Percentiles rank a stretch among this genome's conserved stretches.
Conservation (phyloP, 2,329 filamentous ascomycete species). For the Fusarium sp. region DNA sequence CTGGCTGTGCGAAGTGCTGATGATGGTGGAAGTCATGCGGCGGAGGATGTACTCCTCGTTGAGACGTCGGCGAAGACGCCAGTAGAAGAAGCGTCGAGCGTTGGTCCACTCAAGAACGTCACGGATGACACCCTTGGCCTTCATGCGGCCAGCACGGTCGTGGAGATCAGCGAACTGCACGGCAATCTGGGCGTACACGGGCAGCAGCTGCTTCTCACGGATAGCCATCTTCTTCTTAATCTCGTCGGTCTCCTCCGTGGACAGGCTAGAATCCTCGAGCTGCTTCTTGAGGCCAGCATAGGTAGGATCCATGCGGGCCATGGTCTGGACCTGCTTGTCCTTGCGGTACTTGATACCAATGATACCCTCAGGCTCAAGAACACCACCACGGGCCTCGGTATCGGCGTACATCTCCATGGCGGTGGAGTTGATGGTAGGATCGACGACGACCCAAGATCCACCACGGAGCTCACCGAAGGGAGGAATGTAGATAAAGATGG, state of each 20-base stretch:
- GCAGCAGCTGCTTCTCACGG: slow-evolving; percentile 88
- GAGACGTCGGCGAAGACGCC: slow-evolving; percentile 94
- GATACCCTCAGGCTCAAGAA: slow-evolving; percentile 97
- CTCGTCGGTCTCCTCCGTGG: slow-evolving; percentile 76
- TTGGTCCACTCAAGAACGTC: slow-evolving; percentile 86
- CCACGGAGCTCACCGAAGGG: slow-evolving; percentile 96
- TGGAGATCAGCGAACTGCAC: slow-evolving; percentile 97
- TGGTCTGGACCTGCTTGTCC: slow-evolving; percentile 96
- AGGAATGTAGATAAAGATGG: slow-evolving; percentile 98
- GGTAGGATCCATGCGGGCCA: slow-evolving; percentile 88
- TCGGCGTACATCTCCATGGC: slow-evolving; percentile 99
- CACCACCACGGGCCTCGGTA: slow-evolving; percentile 92
- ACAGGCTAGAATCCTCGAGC: slow-evolving; percentile 69
- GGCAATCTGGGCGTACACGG: slow-evolving; percentile 95
- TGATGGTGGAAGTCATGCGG: slow-evolving; percentile 71
- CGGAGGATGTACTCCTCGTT: slow-evolving; percentile 98
- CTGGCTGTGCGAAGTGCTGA: slow-evolving; percentile 44
- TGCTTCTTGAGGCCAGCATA: slow-evolving; percentile 88
- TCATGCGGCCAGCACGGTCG: slow-evolving; percentile 96
- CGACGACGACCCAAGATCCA: slow-evolving; percentile 99
- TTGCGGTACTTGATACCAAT: slow-evolving; percentile 98
- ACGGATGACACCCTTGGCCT: slow-evolving; percentile 95
- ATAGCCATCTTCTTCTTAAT: slow-evolving; percentile 86
- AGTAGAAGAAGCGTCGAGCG: slow-evolving; percentile 98
- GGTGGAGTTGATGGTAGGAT: slow-evolving; percentile 96